phyloP scores from a whole-genome alignment of 192 early-diverging fungal genomes.

The Coemansia sp. region DNA sequence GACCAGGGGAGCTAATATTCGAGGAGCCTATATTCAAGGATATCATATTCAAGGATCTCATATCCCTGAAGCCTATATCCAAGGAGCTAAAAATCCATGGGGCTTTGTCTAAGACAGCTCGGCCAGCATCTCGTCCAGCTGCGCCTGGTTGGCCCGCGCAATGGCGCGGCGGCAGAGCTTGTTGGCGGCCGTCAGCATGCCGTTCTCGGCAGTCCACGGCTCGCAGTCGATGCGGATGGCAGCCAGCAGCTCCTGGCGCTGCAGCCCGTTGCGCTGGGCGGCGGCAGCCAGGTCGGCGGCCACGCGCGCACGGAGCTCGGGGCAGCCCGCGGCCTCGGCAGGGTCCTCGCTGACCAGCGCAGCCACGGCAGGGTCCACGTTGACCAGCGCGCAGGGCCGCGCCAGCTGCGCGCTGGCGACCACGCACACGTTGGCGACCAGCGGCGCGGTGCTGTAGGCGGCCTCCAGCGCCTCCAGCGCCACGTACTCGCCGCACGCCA shows the following conservation, averaged over 20 bases:
- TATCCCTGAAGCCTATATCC: too few relatives aligned
- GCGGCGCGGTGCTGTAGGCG: slow-evolving; percentile 70
- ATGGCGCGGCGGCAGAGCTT: slow-evolving; percentile 86
- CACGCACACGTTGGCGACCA: slow-evolving; percentile 76
- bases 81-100: too few relatives aligned
- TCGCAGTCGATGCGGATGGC: slow-evolving; percentile 64
- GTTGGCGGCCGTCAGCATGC: slow-evolving; percentile 88
- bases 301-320: neutral
- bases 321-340: neutral
- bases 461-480: slow-evolving; percentile 93
- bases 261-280: slow-evolving; percentile 66
- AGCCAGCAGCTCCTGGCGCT: slow-evolving; percentile 68
- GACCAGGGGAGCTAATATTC: too few relatives aligned
- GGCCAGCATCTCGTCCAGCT: slow-evolving; percentile 8
- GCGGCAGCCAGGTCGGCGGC: slow-evolving; percentile 26
- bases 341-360: neutral
- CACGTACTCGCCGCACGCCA: slow-evolving; percentile 87
- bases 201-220: slow-evolving; percentile 90
- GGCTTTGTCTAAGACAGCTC: neutral
- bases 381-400: slow-evolving; percentile 74
- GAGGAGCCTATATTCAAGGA: too few relatives aligned
- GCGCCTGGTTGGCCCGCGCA: slow-evolving; percentile 55
- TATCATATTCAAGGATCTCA: too few relatives aligned
- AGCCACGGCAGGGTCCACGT: slow-evolving; percentile 41
- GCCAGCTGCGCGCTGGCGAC: slow-evolving; percentile 67